phyloP scores from a whole-genome alignment of 768 basidiomycete genomes.

The Jaapia argillacea region DNA sequence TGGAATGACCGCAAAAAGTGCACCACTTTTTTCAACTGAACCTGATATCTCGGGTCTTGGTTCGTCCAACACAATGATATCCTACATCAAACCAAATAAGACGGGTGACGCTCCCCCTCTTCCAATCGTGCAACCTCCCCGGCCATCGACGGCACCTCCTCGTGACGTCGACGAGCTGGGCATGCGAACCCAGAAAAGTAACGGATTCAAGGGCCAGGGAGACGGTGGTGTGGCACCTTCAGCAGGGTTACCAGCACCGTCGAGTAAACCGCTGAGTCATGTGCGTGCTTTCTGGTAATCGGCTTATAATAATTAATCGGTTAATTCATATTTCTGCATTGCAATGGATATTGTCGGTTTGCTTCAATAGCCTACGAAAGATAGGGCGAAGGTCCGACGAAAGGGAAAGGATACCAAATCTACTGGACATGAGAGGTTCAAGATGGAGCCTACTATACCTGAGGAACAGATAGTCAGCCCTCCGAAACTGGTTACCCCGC shows the following conservation, averaged over 20 bases:
- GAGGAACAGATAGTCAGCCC: background rate
- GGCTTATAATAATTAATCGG: constrained; percentile 5
- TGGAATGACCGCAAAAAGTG: too few relatives aligned
- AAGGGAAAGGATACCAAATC: constrained; percentile 26
- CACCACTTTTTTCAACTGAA: too few relatives aligned
- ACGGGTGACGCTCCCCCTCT: constrained; percentile 29
- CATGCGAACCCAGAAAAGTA: constrained; percentile 15
- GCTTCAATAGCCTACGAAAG: constrained; percentile 58
- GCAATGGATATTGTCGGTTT: constrained; percentile 10
- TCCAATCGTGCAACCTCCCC: constrained; percentile 11
- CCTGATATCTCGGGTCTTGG: constrained; percentile 39
- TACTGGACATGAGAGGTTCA: background rate
- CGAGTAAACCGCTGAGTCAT: constrained; percentile 68
- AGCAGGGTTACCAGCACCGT: constrained; percentile 30
- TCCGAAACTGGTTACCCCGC: background rate
- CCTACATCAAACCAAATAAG: constrained; percentile 43
- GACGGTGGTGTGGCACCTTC: constrained; percentile 13
- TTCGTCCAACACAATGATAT: constrained; percentile 68
- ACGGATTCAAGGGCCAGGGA: constrained; percentile 30
- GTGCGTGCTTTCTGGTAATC: constrained; percentile 74
- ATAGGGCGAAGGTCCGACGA: constrained; percentile 58
- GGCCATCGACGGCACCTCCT: constrained; percentile 7
- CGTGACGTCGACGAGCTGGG: constrained; percentile 29
- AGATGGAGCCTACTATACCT: background rate
- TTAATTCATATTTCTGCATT: constrained; percentile 8